Base-by-base conservation (phyloP, 441 rosid species). In the Erodium moschatum region DNA sequence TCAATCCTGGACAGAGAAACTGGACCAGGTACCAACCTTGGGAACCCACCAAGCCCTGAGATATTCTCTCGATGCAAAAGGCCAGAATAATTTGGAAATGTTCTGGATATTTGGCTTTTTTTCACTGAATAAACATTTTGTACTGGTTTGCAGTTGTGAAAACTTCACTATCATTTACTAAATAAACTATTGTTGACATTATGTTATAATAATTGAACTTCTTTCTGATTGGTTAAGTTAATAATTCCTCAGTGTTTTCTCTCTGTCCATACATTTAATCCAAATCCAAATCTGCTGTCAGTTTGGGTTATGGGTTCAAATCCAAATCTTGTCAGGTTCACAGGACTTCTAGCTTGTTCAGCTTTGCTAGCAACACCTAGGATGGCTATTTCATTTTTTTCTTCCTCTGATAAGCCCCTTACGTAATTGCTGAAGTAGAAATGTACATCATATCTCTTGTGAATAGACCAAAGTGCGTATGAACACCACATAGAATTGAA, bases 1-100 rank as follows among this genome's bases (percentile, higher is more conserved):
- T 94, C 73, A 86, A 94, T 77, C 96, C 93, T 19, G 86, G 85
- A 54, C 93, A 94, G 83, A 89, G 86, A 79, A 81, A 91, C 75
- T 94, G 97, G 99, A 88, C 96, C 65, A 85, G 92, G 66, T 91
- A 88, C 80, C 96, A 91, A 81, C 69, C 97, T 20, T 94, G 99
- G 99, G 82, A 81, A 65, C 97, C 97, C n/a, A 18, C 86, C 44
- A 89, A 88, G 82, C 40, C 86, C n/a, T 62, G 65, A 58, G 64
- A 21, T 27, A 27, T 3, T 62, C 72, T 50, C 11, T 0, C 24
- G 46, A 1, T 1, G 60, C 74, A 11, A 33, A 13, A 48, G 56
- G 56, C 56, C 4, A 31, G 31, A 29, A 29, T 4, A 29, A 35
- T 35, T 35, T 35, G 40, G 40, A 35, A 35, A 35, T 5, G 40